Evolutionary conservation across 306 rosid genomes (phyloP), one percentile per base, ranked within the genome.

Genomic region (Cercis canadensis): DNA sequence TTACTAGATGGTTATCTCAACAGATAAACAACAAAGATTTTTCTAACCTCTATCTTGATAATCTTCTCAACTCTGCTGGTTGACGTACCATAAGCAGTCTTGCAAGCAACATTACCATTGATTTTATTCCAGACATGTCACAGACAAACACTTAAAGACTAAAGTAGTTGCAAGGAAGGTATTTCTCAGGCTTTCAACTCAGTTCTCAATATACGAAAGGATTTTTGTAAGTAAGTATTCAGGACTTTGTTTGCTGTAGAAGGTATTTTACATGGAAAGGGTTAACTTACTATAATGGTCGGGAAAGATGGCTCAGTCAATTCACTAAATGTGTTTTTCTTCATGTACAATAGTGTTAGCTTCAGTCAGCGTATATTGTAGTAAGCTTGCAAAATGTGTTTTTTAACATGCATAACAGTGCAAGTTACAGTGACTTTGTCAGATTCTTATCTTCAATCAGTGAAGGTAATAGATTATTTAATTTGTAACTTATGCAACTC

Each of bases 361-460:
- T 24, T 24, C 29, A 24, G 29, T 24, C 29, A 24, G 29, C 29
- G 29, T 24, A 24, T 21, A 56, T 11, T 2, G 19, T 24, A n/a
- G 29, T 3, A 24, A 24, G 70, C 32, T 29, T 11, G 55, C 59
- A 72, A 67, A 57, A 4, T 18, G 18, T 39, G 39, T 39, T 65
- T 19, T 32, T 12, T 16, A 50, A 55, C 53, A 65, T 3, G 34
- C 15, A 43, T 29, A 14, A 69, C 43, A 11, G 32, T 41, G 67
- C 66, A 49, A 47, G 16, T 60, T 70, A 68, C 49, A 59, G 16
- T 40, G 53, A 33, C 56, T 53, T 39, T 16, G 32, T 52, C 53
- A 69, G 15, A 70, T 59, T 65, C 43, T 58, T 57, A 57, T 43
- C 60, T 64, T 78, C 32, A 57, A 47, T 37, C 40, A 50, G 18